Percentiles rank a stretch among this genome's conserved stretches.
phyloP scores from a whole-genome alignment of 164 flowering plant genomes.

The Sextonia rubra region DNA sequence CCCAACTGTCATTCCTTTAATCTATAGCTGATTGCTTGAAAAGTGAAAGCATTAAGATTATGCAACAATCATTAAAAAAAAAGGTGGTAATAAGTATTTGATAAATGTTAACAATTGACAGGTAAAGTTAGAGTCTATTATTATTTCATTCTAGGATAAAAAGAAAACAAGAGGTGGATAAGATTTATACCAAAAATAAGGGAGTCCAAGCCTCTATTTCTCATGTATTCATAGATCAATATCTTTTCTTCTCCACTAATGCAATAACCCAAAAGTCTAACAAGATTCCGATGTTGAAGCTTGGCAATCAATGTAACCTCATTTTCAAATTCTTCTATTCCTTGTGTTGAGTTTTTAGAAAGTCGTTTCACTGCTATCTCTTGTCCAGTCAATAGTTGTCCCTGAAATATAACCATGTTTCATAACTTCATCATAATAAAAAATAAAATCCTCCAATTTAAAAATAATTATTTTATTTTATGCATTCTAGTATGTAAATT shows the following conservation, averaged over 20 bases:
- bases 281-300: constrained; percentile 74
- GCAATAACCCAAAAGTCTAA: constrained; percentile 66
- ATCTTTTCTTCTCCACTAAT: constrained; percentile 63
- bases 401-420: constrained; percentile 28
- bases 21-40: too few relatives aligned
- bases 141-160: too few relatives aligned
- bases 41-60: too few relatives aligned
- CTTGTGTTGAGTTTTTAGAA: constrained; percentile 63
- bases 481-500: background rate
- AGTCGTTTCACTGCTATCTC: constrained; percentile 75
- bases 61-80: too few relatives aligned
- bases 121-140: too few relatives aligned
- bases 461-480: constrained; percentile 31
- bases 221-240: constrained; percentile 71
- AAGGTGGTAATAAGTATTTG: too few relatives aligned
- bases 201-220: constrained; percentile 63
- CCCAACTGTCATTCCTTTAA: too few relatives aligned
- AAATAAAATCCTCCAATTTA: constrained; percentile 9
- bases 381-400: constrained; percentile 41
- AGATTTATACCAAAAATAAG: constrained; percentile 43
- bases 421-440: background rate
- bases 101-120: too few relatives aligned
- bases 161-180: too few relatives aligned
- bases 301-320: constrained; percentile 66
- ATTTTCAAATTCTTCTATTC: constrained; percentile 63